These are phyloP conservation scores for Rhizoclosmatium hyalinum DNA, from an alignment of 371 early-diverging fungal genomes.

Conservation along the genomic window DNA sequence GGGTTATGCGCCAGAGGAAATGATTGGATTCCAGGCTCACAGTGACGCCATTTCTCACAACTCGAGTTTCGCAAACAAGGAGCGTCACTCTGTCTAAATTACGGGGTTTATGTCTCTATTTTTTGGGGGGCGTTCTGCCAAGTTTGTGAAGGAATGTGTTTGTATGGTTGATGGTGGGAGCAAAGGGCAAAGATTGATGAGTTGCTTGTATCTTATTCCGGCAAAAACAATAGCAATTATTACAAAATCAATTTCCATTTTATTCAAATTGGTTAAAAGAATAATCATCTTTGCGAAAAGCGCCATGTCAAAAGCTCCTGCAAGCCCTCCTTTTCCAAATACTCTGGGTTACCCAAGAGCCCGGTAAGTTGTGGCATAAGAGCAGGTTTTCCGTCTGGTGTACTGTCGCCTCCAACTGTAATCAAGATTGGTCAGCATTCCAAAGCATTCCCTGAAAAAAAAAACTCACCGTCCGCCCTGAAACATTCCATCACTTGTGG, in stretches of 20 bases:
- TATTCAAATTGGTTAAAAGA: too few species aligned
- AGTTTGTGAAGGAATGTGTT: too few species aligned
- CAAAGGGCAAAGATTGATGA: too few species aligned
- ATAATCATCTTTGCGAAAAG: constrained; percentile 31
- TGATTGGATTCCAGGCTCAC: constrained; percentile 50
- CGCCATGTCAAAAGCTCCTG: constrained; percentile 57
- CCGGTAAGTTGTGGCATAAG: constrained; percentile 50
- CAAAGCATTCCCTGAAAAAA: background rate
- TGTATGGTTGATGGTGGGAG: too few species aligned
- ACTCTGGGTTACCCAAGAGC: constrained; percentile 50
- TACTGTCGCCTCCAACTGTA: background rate
- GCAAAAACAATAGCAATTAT: too few species aligned
- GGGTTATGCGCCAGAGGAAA: constrained; percentile 54
- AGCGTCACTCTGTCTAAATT: constrained; percentile 41
- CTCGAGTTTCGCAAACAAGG: constrained; percentile 44
- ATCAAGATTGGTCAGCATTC: background rate
- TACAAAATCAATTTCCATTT: too few species aligned
- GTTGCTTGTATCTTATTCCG: too few species aligned
- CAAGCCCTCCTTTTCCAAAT: constrained; percentile 54
- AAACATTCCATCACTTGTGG: constrained; percentile 50
- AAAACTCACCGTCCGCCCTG: background rate
- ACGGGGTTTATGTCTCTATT: background rate
- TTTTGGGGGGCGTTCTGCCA: too few species aligned
- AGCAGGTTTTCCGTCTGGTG: constrained; percentile 24
- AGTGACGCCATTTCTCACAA: constrained; percentile 45